These are phyloP conservation scores for Starmerella potacharoeniae DNA, from an alignment of 805 yeast genomes.

Conservation along the genomic window DNA sequence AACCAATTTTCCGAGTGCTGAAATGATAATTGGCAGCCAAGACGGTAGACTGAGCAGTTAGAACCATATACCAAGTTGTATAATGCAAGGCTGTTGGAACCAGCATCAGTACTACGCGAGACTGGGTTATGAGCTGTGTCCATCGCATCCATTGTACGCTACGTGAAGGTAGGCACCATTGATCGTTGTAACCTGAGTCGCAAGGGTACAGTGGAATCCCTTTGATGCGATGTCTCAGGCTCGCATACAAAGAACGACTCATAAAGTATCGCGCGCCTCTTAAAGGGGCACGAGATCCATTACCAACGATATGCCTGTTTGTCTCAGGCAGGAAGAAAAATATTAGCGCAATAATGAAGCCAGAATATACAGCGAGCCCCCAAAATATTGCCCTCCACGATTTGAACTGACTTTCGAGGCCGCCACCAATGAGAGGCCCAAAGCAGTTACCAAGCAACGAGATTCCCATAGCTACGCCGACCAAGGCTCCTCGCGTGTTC, in stretches of 20 bases:
- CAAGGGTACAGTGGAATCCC: slow-evolving; percentile 22
- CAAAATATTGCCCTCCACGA: slow-evolving; percentile 56
- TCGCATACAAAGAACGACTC: slow-evolving; percentile 23
- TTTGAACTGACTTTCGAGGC: slow-evolving; percentile 36
- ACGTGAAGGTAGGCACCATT: slow-evolving; percentile 20
- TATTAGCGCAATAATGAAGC: slow-evolving; percentile 30
- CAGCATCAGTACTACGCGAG: slow-evolving; percentile 39
- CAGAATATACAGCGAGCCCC: slow-evolving; percentile 59
- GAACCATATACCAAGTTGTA: slow-evolving; percentile 57
- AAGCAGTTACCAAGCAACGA: slow-evolving; percentile 63
- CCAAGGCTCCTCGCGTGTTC: slow-evolving; percentile 56
- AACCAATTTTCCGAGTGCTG: slow-evolving; percentile 48
- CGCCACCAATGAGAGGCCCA: slow-evolving; percentile 61
- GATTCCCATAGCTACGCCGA: slow-evolving; percentile 55
- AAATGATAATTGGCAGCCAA: slow-evolving; percentile 42
- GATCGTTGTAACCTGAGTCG: slow-evolving; percentile 17
- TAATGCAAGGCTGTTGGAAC: slow-evolving; percentile 53
- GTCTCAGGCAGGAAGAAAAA: slow-evolving; percentile 60
- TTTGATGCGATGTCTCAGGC: slow-evolving; percentile 11
- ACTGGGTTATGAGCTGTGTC: slow-evolving; percentile 36
- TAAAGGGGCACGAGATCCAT: slow-evolving; percentile 46
- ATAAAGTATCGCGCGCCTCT: not conserved
- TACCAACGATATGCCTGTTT: slow-evolving; percentile 57
- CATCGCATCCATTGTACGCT: slow-evolving; percentile 23
- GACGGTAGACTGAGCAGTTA: slow-evolving; percentile 52